phyloP scores from a whole-genome alignment of 78 protist species.

The Cavenderia fasciculata region DNA sequence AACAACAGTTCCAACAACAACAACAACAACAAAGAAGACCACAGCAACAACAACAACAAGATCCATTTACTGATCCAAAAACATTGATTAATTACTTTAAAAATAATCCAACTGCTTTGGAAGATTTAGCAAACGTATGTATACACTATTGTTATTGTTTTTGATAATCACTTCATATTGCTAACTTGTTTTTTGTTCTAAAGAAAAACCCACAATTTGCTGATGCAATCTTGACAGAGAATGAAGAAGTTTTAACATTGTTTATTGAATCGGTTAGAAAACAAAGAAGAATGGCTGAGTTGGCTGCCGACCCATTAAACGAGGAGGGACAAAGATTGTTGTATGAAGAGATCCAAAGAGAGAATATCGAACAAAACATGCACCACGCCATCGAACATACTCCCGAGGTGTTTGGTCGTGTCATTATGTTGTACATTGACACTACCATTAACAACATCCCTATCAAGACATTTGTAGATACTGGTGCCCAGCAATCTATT shows the following conservation, averaged over 20 bases:
- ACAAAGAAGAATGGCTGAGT: slow-evolving; percentile 48
- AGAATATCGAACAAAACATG: slow-evolving; percentile 83
- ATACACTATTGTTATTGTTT: background rate
- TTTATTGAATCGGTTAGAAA: background rate
- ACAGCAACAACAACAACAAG: background rate
- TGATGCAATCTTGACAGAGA: slow-evolving; percentile 53
- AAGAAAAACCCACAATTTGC: slow-evolving; percentile 76
- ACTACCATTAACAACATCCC: slow-evolving; percentile 80
- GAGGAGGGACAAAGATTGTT: slow-evolving; percentile 68
- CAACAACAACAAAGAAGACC: slow-evolving; percentile 18
- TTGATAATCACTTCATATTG: too few species aligned
- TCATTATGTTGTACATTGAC: slow-evolving; percentile 87
- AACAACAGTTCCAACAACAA: slow-evolving; percentile 6
- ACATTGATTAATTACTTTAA: slow-evolving; percentile 14
- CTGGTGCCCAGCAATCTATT: slow-evolving; percentile 91
- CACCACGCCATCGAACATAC: slow-evolving; percentile 85
- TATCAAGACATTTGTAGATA: slow-evolving; percentile 86
- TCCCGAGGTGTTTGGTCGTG: slow-evolving; percentile 88
- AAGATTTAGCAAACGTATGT: slow-evolving; percentile 19
- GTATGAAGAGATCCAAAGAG: slow-evolving; percentile 66
- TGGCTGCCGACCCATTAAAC: slow-evolving; percentile 74
- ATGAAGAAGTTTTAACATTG: background rate
- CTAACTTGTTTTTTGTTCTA: background rate
- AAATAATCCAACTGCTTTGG: slow-evolving; percentile 28
- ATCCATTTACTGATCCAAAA: background rate